Evolutionary conservation across 2,329 filamentous ascomycete species (phyloP).

Genomic region (Diaporthe vexans): DNA sequence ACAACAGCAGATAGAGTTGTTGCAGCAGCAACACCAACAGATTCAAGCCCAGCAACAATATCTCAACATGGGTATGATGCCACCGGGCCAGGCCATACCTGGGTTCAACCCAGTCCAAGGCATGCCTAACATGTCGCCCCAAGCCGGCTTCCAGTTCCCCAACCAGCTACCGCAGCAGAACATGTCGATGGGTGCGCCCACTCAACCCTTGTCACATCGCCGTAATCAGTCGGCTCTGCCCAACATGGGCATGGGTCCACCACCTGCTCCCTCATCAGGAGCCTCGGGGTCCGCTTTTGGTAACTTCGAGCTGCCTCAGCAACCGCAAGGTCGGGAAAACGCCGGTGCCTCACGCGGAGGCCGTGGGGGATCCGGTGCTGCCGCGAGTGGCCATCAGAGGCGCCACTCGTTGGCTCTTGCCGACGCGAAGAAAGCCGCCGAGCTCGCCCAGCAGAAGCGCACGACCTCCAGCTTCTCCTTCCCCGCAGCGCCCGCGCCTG

Average conservation of each 20-base stretch:
- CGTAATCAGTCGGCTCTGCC: constrained; percentile 98
- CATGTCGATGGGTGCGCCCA: constrained; percentile 80
- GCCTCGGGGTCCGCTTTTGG: constrained; percentile 84
- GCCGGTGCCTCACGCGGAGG: constrained; percentile 75
- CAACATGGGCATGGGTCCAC: constrained; percentile 89
- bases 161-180: constrained; percentile 81
- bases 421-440: constrained; percentile 97
- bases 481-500: constrained; percentile 78
- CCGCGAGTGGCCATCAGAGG: constrained; percentile 83
- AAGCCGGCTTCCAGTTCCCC: constrained; percentile 91
- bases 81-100: constrained; percentile 82
- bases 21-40: constrained; percentile 98
- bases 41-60: constrained; percentile 98
- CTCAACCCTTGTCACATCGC: constrained; percentile 88
- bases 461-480: constrained; percentile 97
- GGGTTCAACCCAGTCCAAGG: constrained; percentile 85
- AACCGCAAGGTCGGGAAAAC: constrained; percentile 75
- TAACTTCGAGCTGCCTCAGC: constrained; percentile 78
- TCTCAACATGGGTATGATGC: constrained; percentile 96
- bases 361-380: constrained; percentile 74
- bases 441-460: constrained; percentile 95
- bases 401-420: constrained; percentile 94
- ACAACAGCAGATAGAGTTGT: constrained; percentile 96
- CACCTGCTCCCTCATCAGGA: constrained; percentile 92
- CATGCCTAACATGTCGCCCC: constrained; percentile 83